phyloP scores from a whole-genome alignment of 805 yeast genomes.

The Lipomyces yamadae region DNA sequence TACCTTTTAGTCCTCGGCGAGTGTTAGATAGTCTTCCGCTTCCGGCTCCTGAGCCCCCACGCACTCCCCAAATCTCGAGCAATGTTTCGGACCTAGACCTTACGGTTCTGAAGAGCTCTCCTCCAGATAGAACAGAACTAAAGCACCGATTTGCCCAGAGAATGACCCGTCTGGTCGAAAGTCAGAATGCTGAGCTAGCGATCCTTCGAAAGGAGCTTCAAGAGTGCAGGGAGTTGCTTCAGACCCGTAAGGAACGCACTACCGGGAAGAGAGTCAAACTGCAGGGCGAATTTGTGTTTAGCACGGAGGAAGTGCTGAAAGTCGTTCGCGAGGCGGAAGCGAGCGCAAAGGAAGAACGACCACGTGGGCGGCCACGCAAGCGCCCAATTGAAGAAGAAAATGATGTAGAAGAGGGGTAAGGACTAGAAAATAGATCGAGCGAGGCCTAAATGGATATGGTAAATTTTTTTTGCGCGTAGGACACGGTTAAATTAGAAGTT shows the following conservation, averaged over 20 bases:
- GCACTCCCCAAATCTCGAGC: background rate
- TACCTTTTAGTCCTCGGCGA: background rate
- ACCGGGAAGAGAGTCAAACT: constrained; percentile 5
- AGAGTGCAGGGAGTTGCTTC: constrained; percentile 5
- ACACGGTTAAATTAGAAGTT: constrained; percentile 3
- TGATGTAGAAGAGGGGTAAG: constrained; percentile 10
- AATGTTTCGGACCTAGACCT: background rate
- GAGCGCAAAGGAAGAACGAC: background rate
- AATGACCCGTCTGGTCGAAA: background rate
- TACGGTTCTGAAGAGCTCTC: background rate
- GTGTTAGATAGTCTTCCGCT: constrained; percentile 1
- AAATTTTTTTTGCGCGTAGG: background rate
- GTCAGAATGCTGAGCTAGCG: constrained; percentile 8
- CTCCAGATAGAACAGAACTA: constrained; percentile 6
- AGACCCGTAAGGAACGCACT: constrained; percentile 3
- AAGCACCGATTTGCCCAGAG: background rate
- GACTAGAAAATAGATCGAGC: constrained; percentile 1
- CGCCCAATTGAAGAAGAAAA: constrained; percentile 8
- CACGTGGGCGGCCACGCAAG: constrained; percentile 9
- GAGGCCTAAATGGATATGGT: background rate
- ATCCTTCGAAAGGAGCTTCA: constrained; percentile 1
- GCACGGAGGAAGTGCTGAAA: constrained; percentile 7
- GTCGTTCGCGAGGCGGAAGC: constrained; percentile 4
- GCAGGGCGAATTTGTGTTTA: constrained; percentile 7
- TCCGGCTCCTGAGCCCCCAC: background rate